Conservation (phyloP, 331 rosid genomes). For the Cydonia oblonga region DNA sequence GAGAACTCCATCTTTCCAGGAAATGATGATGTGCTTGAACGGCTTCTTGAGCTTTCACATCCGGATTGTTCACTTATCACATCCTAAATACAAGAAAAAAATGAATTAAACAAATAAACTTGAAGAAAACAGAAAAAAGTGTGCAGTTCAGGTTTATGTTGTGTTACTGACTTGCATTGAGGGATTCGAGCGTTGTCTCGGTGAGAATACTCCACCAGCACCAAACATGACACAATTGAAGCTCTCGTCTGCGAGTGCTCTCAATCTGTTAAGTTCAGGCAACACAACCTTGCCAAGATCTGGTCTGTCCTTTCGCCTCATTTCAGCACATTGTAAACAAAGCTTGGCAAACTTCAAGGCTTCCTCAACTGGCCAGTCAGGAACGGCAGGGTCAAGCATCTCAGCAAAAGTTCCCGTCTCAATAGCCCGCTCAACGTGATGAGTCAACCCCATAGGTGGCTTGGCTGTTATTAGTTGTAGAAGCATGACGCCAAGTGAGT, state of each 20-base stretch:
- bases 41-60: not conserved
- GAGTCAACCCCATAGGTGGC: conserved; percentile 17
- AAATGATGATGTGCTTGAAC: not conserved
- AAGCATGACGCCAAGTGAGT: conserved; percentile 12
- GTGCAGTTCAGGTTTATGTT: not conserved
- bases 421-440: not conserved
- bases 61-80: not conserved
- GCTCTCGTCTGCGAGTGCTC: not conserved
- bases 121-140: not conserved
- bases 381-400: conserved; percentile 9
- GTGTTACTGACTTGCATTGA: not conserved
- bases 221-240: not conserved
- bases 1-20: not conserved
- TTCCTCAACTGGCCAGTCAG: conserved; percentile 14
- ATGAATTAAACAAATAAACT: not conserved
- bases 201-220: not conserved
- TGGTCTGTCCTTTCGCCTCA: conserved; percentile 8
- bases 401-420: not conserved
- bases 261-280: conserved; percentile 7
- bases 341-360: conserved; percentile 8
- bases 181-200: not conserved
- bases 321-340: conserved; percentile 9
- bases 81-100: not conserved
- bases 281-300: conserved; percentile 8
- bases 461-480: conserved; percentile 8